Percentiles rank a stretch among this genome's conserved stretches.
phyloP scores from a whole-genome alignment of 306 rosid species.

The Carpinus viminea region DNA sequence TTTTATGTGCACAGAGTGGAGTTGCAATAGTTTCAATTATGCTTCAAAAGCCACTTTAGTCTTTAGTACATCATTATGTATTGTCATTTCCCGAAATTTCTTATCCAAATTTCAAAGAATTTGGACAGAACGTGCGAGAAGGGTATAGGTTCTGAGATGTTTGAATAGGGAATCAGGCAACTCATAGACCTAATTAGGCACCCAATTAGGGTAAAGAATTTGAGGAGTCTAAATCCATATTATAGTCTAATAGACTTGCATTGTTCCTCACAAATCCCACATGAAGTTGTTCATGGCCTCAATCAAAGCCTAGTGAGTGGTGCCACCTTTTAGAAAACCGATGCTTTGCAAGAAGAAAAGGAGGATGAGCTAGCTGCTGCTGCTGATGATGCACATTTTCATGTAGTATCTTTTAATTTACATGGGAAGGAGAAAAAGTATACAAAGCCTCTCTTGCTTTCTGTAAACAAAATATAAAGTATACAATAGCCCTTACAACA shows the following conservation, averaged over 20 bases:
- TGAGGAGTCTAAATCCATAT: too few species aligned
- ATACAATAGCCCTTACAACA: slow-evolving; percentile 30
- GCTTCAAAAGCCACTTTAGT: background rate
- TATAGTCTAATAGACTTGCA: background rate
- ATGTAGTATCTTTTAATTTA: slow-evolving; percentile 20
- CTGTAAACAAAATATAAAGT: slow-evolving; percentile 19
- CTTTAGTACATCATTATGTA: background rate
- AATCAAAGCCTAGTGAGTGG: background rate
- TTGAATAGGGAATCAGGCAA: too few species aligned
- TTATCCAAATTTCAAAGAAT: too few species aligned
- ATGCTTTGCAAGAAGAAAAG: background rate
- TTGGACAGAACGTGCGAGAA: too few species aligned
- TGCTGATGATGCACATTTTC: slow-evolving; percentile 2
- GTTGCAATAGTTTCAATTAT: background rate
- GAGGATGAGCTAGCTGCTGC: background rate
- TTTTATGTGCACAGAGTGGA: background rate
- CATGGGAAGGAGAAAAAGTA: slow-evolving; percentile 24
- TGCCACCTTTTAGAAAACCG: background rate
- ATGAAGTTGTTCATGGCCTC: background rate
- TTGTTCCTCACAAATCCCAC: background rate
- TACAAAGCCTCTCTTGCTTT: slow-evolving; percentile 30
- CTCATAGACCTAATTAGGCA: too few species aligned
- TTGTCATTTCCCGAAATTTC: too few species aligned
- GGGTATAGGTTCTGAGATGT: too few species aligned
- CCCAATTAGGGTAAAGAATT: too few species aligned